Base-by-base conservation (phyloP, 352 stramenopile species). In the Pythium rhizo-oryzae region DNA sequence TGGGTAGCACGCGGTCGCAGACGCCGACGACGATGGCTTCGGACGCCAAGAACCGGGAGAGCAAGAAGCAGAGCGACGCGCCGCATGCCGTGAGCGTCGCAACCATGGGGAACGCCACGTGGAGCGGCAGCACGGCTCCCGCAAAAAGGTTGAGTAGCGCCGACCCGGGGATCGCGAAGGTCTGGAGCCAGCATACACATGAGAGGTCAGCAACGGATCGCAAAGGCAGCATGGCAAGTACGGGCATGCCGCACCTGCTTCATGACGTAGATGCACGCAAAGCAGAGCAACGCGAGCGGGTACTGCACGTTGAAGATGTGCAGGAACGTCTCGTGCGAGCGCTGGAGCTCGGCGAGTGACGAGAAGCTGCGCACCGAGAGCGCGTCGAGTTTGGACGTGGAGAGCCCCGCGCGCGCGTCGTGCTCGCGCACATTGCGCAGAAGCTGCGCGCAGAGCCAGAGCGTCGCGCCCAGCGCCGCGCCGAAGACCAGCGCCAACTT, bases 111-210 rank as follows among this genome's bases (percentile, higher is more conserved):
- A 93, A 92, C 9, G 85, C 85, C 28, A 96, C 12, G 16, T 70
- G 61, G 5, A 93, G 63, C 13, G 85, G 84, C 21, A 93, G 72
- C 59, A 93, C 54, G 1, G 85, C 79, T 49, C 87, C 87, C 15
- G 85, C 85, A 55, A 91, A 88, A 12, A 93, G 60, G 64, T 96
- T 96, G 0, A 96, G 75, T 43, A 93, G 59, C 24, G 82, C 85
- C 0, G 87, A 92, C 0, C 87, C 85, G 8, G 87, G 87, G 50
- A 96, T 90, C 43, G 87, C 86, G 72, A 96, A 96, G 19, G 87
- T 93, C 82, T 92, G 44, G 24, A 12, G 9, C 28, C n/a, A n/a
- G n/a, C n/a, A n/a, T n/a, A n/a, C n/a, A n/a, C n/a, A 6, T 2
- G 28, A 41, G 35, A 41, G 8, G 35, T 11, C 8, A 41, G 11